phyloP scores from a whole-genome alignment of 495 filamentous ascomycete genomes.

The Xylaria flabelliformis region DNA sequence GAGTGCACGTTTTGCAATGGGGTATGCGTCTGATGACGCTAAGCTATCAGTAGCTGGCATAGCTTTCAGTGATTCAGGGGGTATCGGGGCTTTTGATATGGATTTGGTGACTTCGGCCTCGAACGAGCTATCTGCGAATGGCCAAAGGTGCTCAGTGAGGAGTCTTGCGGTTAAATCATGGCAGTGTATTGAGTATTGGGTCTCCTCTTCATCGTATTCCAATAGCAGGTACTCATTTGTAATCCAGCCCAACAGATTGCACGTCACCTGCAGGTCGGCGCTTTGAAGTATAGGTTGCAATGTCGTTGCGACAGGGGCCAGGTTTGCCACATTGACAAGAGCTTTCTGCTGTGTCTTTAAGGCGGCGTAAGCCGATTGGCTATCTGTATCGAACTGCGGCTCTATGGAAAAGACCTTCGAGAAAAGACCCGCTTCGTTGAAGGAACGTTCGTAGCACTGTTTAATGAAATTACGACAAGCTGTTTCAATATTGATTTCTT shows the following conservation, averaged over 20 bases:
- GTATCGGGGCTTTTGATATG: conserved; percentile 52
- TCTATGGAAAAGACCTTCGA: conserved; percentile 57
- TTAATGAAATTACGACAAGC: conserved; percentile 57
- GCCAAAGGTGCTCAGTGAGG: conserved; percentile 59
- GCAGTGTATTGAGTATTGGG: conserved; percentile 73
- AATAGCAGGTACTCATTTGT: conserved; percentile 80
- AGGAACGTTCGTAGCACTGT: conserved; percentile 56
- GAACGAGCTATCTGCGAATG: conserved; percentile 56
- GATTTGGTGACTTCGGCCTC: conserved; percentile 59
- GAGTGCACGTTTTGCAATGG: conserved; percentile 76
- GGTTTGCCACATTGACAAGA: conserved; percentile 51
- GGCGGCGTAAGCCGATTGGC: conserved; percentile 49
- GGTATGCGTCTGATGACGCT: conserved; percentile 63
- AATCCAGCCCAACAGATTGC: conserved; percentile 79
- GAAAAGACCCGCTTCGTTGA: conserved; percentile 56
- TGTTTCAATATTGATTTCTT: conserved; percentile 50
- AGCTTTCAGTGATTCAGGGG: conserved; percentile 51
- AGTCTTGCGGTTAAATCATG: conserved; percentile 67
- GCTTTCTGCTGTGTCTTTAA: conserved; percentile 49
- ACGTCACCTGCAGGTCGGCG: conserved; percentile 60
- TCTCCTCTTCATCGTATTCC: conserved; percentile 75
- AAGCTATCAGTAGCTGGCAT: conserved; percentile 46
- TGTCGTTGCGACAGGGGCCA: conserved; percentile 53
- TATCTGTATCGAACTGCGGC: conserved; percentile 50
- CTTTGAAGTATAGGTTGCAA: conserved; percentile 51